Percentiles rank a stretch among this genome's conserved stretches.
phyloP scores from a whole-genome alignment of 768 basidiomycete species.

The Phlebiopsis gigantea region DNA sequence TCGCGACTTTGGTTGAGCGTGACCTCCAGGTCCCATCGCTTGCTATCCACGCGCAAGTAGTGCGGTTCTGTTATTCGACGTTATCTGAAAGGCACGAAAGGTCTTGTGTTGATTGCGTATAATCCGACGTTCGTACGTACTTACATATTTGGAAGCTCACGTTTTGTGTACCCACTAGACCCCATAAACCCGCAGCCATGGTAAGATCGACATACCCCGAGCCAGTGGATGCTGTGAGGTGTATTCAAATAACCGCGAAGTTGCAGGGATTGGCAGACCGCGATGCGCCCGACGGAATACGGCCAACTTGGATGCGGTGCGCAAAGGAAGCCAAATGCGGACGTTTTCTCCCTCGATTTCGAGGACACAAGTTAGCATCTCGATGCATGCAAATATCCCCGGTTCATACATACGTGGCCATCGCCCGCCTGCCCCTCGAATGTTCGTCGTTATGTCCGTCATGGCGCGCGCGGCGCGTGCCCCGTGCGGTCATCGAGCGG shows the following conservation, averaged over 20 bases:
- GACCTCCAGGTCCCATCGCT: background rate
- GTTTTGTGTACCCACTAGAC: background rate
- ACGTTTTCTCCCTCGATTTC: constrained; percentile 8
- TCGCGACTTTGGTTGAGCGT: background rate
- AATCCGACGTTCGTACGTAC: background rate
- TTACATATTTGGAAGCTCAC: background rate
- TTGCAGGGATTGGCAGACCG: background rate
- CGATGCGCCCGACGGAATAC: background rate
- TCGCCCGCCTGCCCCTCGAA: background rate
- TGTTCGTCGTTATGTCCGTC: background rate
- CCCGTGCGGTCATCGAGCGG: background rate
- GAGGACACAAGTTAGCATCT: background rate
- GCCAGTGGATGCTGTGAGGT: background rate
- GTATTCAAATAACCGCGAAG: background rate
- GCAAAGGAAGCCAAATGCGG: background rate
- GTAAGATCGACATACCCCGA: background rate
- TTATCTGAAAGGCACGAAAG: background rate
- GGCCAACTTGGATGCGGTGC: background rate
- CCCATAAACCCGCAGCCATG: background rate
- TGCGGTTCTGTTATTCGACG: background rate
- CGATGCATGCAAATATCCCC: background rate
- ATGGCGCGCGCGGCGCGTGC: background rate
- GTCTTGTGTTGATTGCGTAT: background rate
- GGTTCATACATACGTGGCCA: background rate
- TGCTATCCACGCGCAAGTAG: background rate